Evolutionary conservation across 2,329 filamentous ascomycete genomes (phyloP), one percentile per base, ranked within the genome.

Genomic region (Fragosphaeria purpurea): DNA sequence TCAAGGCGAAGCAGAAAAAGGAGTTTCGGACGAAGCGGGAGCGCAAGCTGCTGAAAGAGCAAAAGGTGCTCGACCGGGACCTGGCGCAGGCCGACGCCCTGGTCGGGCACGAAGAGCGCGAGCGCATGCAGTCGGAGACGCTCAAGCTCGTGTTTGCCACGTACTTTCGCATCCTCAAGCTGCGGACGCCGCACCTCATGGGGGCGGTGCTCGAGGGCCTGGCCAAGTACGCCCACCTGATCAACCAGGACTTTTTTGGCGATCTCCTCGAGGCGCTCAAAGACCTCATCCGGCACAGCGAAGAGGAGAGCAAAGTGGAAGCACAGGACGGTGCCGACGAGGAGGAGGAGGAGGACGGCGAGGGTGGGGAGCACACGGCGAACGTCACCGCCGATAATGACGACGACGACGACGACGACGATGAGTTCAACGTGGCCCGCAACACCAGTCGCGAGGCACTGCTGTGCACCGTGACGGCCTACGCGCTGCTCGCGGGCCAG

Each of bases 161-260:
- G 2, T 98, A 98, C 70, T 97, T 98, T 68, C 85, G 90, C 48
- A 91, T 97, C 50, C 72, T 98, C 42, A 97, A 97, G 70, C 75
- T 82, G 49, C 82, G 89, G 32, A 77, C 81, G 31, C 83, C 88
- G 11, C 81, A 85, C 57, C 79, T 98, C 13, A 97, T 96, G 88
- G 93, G 93, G n/a, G 90, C 91, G 11, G 90, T 96, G 0, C 77
- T 98, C 5, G 93, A 97, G 70, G 93, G 93, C 33, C 72, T 98
- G 30, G 90, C 91, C 47, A 89, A 89, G 63, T 98, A 95, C 63
- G 84, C 90, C 4, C 93, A 96, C 64, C 77, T 98, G 53, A 98
- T 98, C 75, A 98, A 98, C 70, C 89, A 98, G 63, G 88, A 98
- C 64, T 97, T 98, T 73, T 98, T 98, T 61, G 93, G 91, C 33